Evolutionary conservation across 768 basidiomycete species (phyloP).

Genomic region (Sutorius australiensis): DNA sequence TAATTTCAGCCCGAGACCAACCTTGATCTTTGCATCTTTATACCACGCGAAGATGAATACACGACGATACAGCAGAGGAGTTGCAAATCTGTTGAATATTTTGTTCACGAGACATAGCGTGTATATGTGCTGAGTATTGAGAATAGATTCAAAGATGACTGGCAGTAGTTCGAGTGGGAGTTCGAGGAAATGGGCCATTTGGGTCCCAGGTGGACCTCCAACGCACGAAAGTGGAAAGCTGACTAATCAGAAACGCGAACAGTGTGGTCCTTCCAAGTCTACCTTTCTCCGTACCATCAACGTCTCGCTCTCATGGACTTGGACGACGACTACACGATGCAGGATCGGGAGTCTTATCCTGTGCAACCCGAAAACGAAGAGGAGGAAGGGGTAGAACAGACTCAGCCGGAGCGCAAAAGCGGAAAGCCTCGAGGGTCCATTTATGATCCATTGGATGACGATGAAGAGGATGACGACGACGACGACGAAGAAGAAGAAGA

Average conservation of each 20-base stretch:
- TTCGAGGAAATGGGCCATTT: constrained; percentile 45
- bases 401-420: constrained; percentile 17
- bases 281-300: constrained; percentile 24
- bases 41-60: constrained; percentile 71
- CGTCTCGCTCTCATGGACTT: constrained; percentile 28
- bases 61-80: constrained; percentile 51
- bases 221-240: constrained; percentile 9
- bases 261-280: background rate
- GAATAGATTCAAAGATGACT: constrained; percentile 46
- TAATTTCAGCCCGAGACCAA: constrained; percentile 20
- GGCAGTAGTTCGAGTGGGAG: constrained; percentile 68
- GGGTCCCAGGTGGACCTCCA: too few relatives aligned
- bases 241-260: constrained; percentile 21
- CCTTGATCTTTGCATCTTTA: constrained; percentile 58
- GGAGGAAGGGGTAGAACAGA: constrained; percentile 34
- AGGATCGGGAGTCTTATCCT: constrained; percentile 28
- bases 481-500: constrained; percentile 50
- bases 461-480: constrained; percentile 55
- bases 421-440: constrained; percentile 30
- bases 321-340: constrained; percentile 35
- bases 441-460: constrained; percentile 36
- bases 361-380: constrained; percentile 36
- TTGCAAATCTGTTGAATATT: constrained; percentile 49
- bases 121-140: constrained; percentile 51
- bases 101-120: constrained; percentile 54